Conservation (phyloP, 2,329 filamentous ascomycete genomes). For the Epichloe scottii region DNA sequence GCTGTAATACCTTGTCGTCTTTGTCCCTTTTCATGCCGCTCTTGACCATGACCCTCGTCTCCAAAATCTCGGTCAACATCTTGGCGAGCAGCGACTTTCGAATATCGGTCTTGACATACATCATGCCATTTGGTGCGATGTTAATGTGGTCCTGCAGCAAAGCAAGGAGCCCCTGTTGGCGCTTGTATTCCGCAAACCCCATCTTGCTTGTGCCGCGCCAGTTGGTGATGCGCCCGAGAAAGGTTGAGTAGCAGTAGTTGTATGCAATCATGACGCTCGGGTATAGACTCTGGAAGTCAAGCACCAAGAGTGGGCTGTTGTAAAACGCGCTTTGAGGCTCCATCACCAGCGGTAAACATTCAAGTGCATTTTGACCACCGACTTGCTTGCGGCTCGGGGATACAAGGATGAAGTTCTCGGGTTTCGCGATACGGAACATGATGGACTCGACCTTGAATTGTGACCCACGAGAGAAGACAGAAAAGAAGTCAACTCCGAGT, state of each 20-base stretch:
- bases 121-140: constrained; percentile 89
- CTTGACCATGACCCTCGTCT: constrained; percentile 96
- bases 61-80: constrained; percentile 91
- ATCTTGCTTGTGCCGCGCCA: constrained; percentile 93
- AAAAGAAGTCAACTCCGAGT: constrained; percentile 91
- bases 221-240: constrained; percentile 68
- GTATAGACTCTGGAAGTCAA: constrained; percentile 94
- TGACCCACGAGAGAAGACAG: constrained; percentile 85
- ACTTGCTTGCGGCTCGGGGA: constrained; percentile 89
- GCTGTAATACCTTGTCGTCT: constrained; percentile 73
- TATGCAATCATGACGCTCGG: constrained; percentile 98
- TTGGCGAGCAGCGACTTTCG: constrained; percentile 86
- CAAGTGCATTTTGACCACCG: constrained; percentile 82
- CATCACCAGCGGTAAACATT: constrained; percentile 93
- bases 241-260: constrained; percentile 98
- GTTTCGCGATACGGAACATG: constrained; percentile 97
- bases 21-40: constrained; percentile 91
- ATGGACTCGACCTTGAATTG: constrained; percentile 98
- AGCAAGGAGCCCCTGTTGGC: constrained; percentile 61
- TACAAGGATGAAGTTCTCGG: constrained; percentile 82
- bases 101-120: constrained; percentile 78
- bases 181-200: constrained; percentile 80
- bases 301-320: constrained; percentile 72
- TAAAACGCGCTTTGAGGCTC: constrained; percentile 95
- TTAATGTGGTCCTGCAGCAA: constrained; percentile 79